Evolutionary conservation across 441 rosid genomes (phyloP).

Genomic region (Melastoma candidum): DNA sequence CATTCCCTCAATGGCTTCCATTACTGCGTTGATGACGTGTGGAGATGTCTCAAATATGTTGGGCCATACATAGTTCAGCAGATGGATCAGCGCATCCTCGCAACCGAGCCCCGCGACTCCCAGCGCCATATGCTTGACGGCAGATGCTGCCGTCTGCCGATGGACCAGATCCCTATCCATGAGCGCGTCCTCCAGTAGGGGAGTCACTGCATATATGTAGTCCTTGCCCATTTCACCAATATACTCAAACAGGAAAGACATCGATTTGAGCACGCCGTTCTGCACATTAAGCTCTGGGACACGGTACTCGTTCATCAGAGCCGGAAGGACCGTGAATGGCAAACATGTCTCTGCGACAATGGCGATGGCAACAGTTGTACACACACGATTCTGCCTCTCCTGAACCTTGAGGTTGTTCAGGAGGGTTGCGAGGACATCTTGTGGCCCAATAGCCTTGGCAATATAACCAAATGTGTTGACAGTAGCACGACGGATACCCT

Average conservation of each 20-base stretch:
- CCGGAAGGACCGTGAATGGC: constrained; percentile 92
- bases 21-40: constrained; percentile 87
- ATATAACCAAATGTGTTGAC: constrained; percentile 96
- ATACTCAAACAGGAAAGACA: constrained; percentile 90
- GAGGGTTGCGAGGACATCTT: constrained; percentile 95
- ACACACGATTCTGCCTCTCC: constrained; percentile 97
- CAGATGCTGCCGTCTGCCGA: constrained; percentile 97
- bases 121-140: constrained; percentile 94
- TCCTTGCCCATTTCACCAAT: constrained; percentile 99
- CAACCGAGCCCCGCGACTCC: constrained; percentile 98
- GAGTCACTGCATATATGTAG: constrained; percentile 96
- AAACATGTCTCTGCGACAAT: constrained; percentile 97
- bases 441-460: constrained; percentile 98
- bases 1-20: constrained; percentile 97
- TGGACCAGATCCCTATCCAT: constrained; percentile 98
- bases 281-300: constrained; percentile 97
- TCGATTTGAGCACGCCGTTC: constrained; percentile 92
- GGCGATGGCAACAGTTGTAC: constrained; percentile 96
- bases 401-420: constrained; percentile 95
- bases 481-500: constrained; percentile 91
- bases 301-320: constrained; percentile 91
- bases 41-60: constrained; percentile 99
- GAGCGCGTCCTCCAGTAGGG: constrained; percentile 90
- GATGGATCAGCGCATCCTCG: constrained; percentile 90
- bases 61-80: constrained; percentile 94